Percentiles rank a stretch among this genome's conserved stretches.
These are phyloP conservation scores for Thelonectria blattea DNA, from an alignment of 2,329 filamentous ascomycete species.

Conservation along the genomic window DNA sequence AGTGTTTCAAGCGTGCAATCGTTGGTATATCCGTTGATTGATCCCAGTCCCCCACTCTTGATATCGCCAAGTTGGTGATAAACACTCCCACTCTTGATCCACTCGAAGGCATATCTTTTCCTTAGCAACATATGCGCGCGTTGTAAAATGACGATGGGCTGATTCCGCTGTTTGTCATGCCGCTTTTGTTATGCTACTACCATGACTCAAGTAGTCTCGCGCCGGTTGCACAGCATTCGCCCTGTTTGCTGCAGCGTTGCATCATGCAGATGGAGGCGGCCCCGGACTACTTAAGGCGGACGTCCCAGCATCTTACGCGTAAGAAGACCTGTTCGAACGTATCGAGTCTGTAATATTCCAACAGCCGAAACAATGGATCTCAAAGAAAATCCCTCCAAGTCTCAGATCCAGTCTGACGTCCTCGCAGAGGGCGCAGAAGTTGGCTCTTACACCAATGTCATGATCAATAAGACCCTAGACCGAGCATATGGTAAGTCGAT, in stretches of 20 bases:
- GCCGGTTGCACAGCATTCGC: not conserved
- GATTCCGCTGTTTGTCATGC: slow-evolving; percentile 1
- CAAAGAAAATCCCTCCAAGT: slow-evolving; percentile 5
- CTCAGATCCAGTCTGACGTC: slow-evolving; percentile 4
- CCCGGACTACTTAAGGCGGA: not conserved
- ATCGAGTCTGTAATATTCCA: not conserved
- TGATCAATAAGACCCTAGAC: slow-evolving; percentile 15
- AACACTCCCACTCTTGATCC: slow-evolving; percentile 16
- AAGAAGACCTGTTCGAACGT: not conserved
- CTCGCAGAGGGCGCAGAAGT: slow-evolving; percentile 3
- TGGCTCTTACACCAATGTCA: slow-evolving; percentile 10
- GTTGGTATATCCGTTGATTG: not conserved
- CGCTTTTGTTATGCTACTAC: not conserved
- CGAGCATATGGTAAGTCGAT: slow-evolving; percentile 7
- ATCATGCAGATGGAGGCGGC: not conserved
- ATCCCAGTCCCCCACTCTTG: slow-evolving; percentile 15
- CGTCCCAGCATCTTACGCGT: not conserved
- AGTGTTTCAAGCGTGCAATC: not conserved
- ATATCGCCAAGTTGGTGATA: slow-evolving; percentile 10
- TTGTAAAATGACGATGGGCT: not conserved
- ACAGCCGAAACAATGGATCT: slow-evolving; percentile 3
- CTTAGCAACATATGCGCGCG: slow-evolving; percentile 4
- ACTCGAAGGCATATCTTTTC: not conserved
- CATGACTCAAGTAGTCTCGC: slow-evolving; percentile 1
- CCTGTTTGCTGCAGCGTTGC: not conserved